Evolutionary conservation across 2,329 filamentous ascomycete genomes (phyloP).

Genomic region (Cytospora piceae): DNA sequence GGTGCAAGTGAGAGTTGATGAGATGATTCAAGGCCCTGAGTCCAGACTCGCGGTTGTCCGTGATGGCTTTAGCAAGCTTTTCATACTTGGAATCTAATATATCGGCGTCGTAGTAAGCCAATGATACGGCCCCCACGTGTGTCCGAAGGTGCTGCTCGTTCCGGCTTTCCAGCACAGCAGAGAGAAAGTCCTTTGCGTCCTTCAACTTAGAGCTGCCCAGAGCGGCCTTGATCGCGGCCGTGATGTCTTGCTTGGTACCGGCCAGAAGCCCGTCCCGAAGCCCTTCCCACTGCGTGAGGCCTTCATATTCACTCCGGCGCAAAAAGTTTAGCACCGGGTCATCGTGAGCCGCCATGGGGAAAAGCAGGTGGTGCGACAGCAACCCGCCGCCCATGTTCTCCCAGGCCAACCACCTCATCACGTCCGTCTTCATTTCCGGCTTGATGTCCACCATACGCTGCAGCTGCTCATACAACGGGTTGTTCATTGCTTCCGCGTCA

Average conservation of each 20-base stretch:
- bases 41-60: slow-evolving; percentile 60
- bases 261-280: slow-evolving; percentile 74
- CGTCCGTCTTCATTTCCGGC: slow-evolving; percentile 65
- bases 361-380: slow-evolving; percentile 74
- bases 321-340: slow-evolving; percentile 74
- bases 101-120: slow-evolving; percentile 77
- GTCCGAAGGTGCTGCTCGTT: slow-evolving; percentile 60
- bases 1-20: slow-evolving; percentile 84
- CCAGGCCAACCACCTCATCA: slow-evolving; percentile 92
- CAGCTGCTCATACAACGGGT: slow-evolving; percentile 75
- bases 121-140: slow-evolving; percentile 65
- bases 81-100: slow-evolving; percentile 69
- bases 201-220: slow-evolving; percentile 60
- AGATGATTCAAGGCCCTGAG: slow-evolving; percentile 70
- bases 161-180: slow-evolving; percentile 52
- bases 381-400: slow-evolving; percentile 86
- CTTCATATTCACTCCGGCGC: slow-evolving; percentile 74
- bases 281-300: slow-evolving; percentile 73
- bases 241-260: slow-evolving; percentile 67
- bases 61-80: slow-evolving; percentile 65
- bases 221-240: slow-evolving; percentile 63
- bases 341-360: slow-evolving; percentile 80
- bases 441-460: slow-evolving; percentile 63
- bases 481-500: slow-evolving; percentile 78
- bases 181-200: slow-evolving; percentile 64